Percentiles rank a stretch among this genome's conserved stretches.
phyloP scores from a whole-genome alignment of 2,329 filamentous ascomycete species.

The Pezicula radicicola region DNA sequence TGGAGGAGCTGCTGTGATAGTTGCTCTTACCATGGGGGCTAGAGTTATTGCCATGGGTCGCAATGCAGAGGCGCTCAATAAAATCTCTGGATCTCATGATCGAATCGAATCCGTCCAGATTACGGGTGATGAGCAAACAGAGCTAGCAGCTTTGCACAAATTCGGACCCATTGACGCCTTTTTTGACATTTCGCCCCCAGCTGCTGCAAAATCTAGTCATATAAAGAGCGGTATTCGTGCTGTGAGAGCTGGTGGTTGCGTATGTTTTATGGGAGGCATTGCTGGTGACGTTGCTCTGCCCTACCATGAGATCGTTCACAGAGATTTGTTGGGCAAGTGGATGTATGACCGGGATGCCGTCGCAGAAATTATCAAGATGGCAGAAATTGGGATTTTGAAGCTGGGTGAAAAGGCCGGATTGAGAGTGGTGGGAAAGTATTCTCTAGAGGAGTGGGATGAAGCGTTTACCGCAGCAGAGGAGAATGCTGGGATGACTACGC shows the following conservation, averaged over 20 bases:
- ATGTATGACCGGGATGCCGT: conserved; percentile 44
- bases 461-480: conserved; percentile 10
- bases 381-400: conserved; percentile 26
- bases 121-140: conserved; percentile 17
- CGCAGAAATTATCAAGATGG: conserved; percentile 37
- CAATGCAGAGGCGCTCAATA: conserved; percentile 25
- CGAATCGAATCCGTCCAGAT: conserved; percentile 19
- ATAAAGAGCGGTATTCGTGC: conserved; percentile 30
- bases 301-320: conserved; percentile 24
- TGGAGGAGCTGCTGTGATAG: conserved; percentile 37
- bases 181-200: conserved; percentile 40
- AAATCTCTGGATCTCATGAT: conserved; percentile 16
- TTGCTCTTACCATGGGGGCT: conserved; percentile 44
- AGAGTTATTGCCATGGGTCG: conserved; percentile 47
- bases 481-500: conserved; percentile 15
- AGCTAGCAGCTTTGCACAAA: conserved; percentile 11
- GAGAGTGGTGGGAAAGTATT: conserved; percentile 3
- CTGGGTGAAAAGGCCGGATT: conserved; percentile 1
- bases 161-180: conserved; percentile 34
- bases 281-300: conserved; percentile 26
- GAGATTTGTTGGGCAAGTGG: conserved; percentile 37
- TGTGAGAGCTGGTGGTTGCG: conserved; percentile 26
- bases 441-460: conserved; percentile 8
- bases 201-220: conserved; percentile 35
- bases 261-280: conserved; percentile 30